phyloP scores from a whole-genome alignment of 2,329 filamentous ascomycete species.

The Colletotrichum sp. region DNA sequence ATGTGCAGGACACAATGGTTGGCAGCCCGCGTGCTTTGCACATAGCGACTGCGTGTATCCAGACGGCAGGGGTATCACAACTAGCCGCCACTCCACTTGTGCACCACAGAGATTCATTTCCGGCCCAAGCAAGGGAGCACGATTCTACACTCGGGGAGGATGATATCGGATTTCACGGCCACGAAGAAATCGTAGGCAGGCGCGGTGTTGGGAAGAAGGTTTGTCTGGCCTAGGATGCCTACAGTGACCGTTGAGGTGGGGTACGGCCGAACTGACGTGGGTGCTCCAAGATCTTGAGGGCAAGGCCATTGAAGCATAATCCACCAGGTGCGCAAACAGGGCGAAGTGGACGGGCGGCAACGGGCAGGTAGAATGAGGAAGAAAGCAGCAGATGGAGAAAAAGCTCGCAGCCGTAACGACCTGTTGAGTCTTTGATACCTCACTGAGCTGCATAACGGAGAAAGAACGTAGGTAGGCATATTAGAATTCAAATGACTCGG shows the following conservation, averaged over 20 bases:
- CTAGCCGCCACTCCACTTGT: not conserved
- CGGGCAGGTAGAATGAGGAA: not conserved
- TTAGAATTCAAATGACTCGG: conserved; percentile 23
- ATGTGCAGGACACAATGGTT: not conserved
- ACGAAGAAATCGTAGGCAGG: not conserved
- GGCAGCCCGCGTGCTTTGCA: not conserved
- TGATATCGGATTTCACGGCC: not conserved
- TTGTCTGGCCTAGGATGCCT: not conserved
- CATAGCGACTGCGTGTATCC: not conserved
- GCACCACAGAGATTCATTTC: not conserved
- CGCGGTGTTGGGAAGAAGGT: conserved; percentile 2
- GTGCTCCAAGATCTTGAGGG: conserved; percentile 6
- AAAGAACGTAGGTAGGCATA: not conserved
- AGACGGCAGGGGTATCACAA: not conserved
- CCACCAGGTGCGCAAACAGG: not conserved
- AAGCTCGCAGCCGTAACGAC: not conserved
- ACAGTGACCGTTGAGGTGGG: conserved; percentile 6
- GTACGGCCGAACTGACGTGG: conserved; percentile 1
- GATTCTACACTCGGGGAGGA: not conserved
- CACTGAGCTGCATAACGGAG: not conserved
- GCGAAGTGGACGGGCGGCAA: not conserved
- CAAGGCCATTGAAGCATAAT: not conserved
- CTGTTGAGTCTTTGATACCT: not conserved
- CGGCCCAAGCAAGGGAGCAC: not conserved
- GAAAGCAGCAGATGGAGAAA: not conserved